Conservation (phyloP, 2,329 filamentous ascomycete genomes). For the Teratosphaeria pseudoeucalypti region DNA sequence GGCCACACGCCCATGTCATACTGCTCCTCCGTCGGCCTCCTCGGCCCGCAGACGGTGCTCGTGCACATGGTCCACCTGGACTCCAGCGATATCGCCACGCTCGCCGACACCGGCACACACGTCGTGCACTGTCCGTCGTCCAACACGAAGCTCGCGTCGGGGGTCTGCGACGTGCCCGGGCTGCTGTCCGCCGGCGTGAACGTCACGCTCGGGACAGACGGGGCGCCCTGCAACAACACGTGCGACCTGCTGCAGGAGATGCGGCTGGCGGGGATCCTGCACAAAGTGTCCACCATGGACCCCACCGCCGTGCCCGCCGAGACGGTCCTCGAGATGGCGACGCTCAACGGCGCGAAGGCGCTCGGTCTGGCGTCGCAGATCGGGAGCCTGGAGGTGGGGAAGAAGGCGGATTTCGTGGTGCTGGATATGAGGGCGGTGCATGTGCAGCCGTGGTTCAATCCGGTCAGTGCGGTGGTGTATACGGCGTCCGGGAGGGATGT, state of each 20-base stretch:
- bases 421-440: constrained; percentile 22
- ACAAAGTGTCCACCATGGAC: constrained; percentile 35
- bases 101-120: constrained; percentile 32
- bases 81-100: constrained; percentile 30
- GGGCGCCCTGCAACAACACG: constrained; percentile 43
- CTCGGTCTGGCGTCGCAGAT: constrained; percentile 31
- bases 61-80: constrained; percentile 45
- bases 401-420: constrained; percentile 36
- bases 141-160: constrained; percentile 44
- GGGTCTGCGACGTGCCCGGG: constrained; percentile 38
- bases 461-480: constrained; percentile 36
- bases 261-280: constrained; percentile 41
- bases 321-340: constrained; percentile 41
- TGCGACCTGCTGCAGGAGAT: constrained; percentile 45
- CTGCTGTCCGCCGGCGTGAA: constrained; percentile 36
- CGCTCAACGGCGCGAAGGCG: constrained; percentile 41
- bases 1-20: constrained; percentile 35
- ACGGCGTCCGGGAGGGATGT: constrained; percentile 36
- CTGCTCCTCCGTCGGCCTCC: constrained; percentile 29
- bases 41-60: constrained; percentile 36
- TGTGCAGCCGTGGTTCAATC: constrained; percentile 20
- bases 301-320: constrained; percentile 36
- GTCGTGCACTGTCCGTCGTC: constrained; percentile 44
- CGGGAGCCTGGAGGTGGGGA: constrained; percentile 33
- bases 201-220: constrained; percentile 42